These are phyloP conservation scores for Exophiala sp. DNA, from an alignment of 2,329 filamentous ascomycete genomes.

Conservation along the genomic window DNA sequence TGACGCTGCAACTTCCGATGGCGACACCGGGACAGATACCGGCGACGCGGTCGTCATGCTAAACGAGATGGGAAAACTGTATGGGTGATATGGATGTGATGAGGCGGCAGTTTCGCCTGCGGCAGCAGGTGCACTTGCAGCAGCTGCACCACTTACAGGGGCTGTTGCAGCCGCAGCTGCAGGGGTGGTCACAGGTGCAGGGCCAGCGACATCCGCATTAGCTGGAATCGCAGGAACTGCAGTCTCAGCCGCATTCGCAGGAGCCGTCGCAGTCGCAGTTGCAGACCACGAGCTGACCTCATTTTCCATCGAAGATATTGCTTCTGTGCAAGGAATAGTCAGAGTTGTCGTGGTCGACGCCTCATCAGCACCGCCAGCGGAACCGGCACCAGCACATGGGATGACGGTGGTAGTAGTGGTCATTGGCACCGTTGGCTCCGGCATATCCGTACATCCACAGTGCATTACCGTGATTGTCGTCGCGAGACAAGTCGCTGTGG, in stretches of 20 bases:
- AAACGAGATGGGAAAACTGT: slow-evolving; percentile 15
- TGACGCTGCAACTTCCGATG: neutral
- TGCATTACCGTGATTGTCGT: slow-evolving; percentile 22
- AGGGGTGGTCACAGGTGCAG: neutral
- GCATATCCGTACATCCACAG: slow-evolving; percentile 23
- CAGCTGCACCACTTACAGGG: neutral
- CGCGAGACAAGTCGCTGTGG: slow-evolving; percentile 11
- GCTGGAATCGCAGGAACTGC: too few relatives aligned
- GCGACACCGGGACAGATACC: neutral
- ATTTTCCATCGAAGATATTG: slow-evolving; percentile 12
- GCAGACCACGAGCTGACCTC: slow-evolving; percentile 5
- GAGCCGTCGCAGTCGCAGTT: too few relatives aligned
- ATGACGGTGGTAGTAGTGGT: slow-evolving; percentile 14
- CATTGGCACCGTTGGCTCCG: slow-evolving; percentile 19
- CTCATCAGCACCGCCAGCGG: neutral
- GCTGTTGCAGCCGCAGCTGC: neutral
- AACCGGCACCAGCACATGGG: neutral
- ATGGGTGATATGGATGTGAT: neutral
- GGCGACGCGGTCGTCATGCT: slow-evolving; percentile 3
- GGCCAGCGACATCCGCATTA: too few relatives aligned
- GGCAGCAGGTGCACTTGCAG: neutral
- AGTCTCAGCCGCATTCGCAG: too few relatives aligned
- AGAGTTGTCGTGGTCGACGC: slow-evolving; percentile 14
- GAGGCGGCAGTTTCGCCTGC: neutral
- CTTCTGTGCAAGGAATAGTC: slow-evolving; percentile 15